Evolutionary conservation across 2,329 filamentous ascomycete species (phyloP), one percentile per base, ranked within the genome.

Genomic region (Alternaria panax): DNA sequence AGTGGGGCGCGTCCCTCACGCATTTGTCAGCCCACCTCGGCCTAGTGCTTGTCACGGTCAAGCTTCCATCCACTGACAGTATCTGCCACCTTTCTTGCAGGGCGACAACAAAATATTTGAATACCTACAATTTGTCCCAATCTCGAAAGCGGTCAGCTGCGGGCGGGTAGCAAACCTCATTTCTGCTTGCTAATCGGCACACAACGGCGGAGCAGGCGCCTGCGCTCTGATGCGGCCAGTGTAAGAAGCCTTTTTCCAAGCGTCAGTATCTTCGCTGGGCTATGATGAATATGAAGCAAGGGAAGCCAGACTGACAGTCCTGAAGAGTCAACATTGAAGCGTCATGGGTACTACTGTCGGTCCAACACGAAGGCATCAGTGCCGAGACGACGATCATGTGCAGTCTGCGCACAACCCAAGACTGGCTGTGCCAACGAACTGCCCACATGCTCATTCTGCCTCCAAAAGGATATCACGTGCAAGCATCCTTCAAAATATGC

Each of bases 401-500:
- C 34, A 18, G 40, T 54, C 2, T 61, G 59, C 27, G 59, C 51
- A 27, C 36, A 50, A 36, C 25, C 59, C 3, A 61, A 61, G 41
- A 40, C 40, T 12, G 41, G 45, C 18, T 61, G 59, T 16, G 32
- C 51, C 40, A 57, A 54, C 6, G 22, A 16, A 16, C n/a, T 51
- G 6, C 45, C 51, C 2, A 18, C 5, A 28, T 58, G 59, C 46
- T 47, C 54, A 30, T 50, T 51, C 16, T 58, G 59, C n/a, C 18
- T 5, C 4, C n/a, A 4, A n/a, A 61, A 51, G 38, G 27, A 25
- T 6, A 14, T 53, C 16, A 16, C 6, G 12, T 61, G 58, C 25
- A 25, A 42, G 7, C 42, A 52, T n/a, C 51, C 51, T 12, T 53
- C 51, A 12, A 25, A 16, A 5, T 52, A 25, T 52, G 7, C 38